A percentile compares a stretch with the other conserved stretches of the same genome.
Conservation (phyloP, 2,329 filamentous ascomycete genomes). For the Furcasterigmium sp. region DNA sequence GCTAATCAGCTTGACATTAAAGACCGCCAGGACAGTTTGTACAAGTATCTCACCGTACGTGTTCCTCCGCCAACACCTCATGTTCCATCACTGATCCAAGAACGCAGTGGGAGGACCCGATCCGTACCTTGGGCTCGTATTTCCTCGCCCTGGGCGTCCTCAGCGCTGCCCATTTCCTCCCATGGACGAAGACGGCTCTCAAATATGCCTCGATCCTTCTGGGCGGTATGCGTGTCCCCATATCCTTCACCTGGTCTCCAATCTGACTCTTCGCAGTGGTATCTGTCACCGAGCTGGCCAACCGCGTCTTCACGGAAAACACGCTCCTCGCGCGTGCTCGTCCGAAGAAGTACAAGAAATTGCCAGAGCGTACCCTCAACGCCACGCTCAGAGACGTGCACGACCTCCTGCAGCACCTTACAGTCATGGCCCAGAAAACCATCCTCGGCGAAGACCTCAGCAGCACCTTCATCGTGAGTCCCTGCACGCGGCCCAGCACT, state of each 20-base stretch:
- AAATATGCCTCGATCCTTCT: slow-evolving; percentile 4
- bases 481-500: no score
- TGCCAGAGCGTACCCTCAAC: slow-evolving; percentile 5
- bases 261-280: background rate
- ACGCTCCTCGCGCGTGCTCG: slow-evolving; percentile 4
- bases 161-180: slow-evolving; percentile 5
- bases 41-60: slow-evolving; percentile 6
- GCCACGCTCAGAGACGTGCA: slow-evolving; percentile 5
- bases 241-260: background rate
- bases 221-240: slow-evolving; percentile 1
- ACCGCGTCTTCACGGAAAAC: slow-evolving; percentile 1
- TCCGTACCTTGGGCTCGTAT: slow-evolving; percentile 6
- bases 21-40: slow-evolving; percentile 8
- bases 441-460: slow-evolving; percentile 4
- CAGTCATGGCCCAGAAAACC: slow-evolving; percentile 1
- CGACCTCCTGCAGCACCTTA: slow-evolving; percentile 4
- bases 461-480: slow-evolving; percentile 4
- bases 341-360: background rate
- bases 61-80: accelerated
- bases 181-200: slow-evolving; percentile 3
- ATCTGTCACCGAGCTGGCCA: slow-evolving; percentile 5
- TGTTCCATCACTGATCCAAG: background rate
- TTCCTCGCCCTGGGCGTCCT: slow-evolving; percentile 1
- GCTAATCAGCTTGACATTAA: background rate
- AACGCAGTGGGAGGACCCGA: slow-evolving; percentile 5